Evolutionary conservation across 2,329 filamentous ascomycete species (phyloP).

Genomic region (Cadophora gregata): DNA sequence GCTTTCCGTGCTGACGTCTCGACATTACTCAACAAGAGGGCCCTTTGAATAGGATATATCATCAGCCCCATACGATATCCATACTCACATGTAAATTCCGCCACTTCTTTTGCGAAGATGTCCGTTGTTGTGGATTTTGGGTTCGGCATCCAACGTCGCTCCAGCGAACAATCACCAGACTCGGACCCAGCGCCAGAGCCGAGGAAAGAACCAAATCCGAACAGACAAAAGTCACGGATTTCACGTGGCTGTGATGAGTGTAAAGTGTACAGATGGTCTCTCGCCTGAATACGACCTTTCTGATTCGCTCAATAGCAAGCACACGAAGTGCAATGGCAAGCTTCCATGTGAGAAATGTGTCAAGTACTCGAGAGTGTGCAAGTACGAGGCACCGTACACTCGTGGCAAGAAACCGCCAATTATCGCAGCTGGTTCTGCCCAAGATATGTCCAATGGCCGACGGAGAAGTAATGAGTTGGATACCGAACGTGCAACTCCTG

Average conservation of each 20-base stretch:
- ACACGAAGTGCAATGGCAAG: constrained; percentile 27
- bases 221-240: constrained; percentile 21
- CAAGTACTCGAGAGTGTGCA: constrained; percentile 22
- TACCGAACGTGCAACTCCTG: neutral
- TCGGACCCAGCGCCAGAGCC: constrained; percentile 3
- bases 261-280: constrained; percentile 16
- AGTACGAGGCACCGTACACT: constrained; percentile 24
- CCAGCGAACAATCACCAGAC: neutral
- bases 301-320: constrained; percentile 21
- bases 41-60: neutral
- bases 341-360: constrained; percentile 27
- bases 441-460: constrained; percentile 4
- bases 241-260: constrained; percentile 29
- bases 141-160: neutral
- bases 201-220: constrained; percentile 19
- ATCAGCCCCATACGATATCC: neutral
- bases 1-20: constrained; percentile 3
- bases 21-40: constrained; percentile 4
- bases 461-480: neutral
- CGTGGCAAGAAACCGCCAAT: constrained; percentile 26
- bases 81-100: neutral
- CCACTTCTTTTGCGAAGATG: neutral
- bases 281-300: neutral
- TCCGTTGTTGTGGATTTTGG: neutral
- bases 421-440: constrained; percentile 8